These are phyloP conservation scores for Cucumis variabilis DNA, from an alignment of 331 rosid species.

Conservation along the genomic window DNA sequence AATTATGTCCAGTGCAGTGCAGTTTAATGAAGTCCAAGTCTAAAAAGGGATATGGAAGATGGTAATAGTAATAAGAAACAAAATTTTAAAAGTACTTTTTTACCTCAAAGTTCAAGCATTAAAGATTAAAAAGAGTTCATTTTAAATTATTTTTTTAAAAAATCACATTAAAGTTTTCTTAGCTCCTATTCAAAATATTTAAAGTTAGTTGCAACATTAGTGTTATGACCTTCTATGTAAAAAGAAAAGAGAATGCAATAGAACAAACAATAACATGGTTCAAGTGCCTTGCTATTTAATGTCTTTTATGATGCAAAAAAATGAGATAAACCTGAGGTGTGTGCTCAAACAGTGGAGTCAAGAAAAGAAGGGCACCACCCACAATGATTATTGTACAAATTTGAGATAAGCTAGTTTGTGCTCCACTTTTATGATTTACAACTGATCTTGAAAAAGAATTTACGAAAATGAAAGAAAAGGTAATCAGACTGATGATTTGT, in stretches of 20 bases:
- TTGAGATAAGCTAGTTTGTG: slow-evolving; percentile 91
- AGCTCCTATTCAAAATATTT: too few species aligned
- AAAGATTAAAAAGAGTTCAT: background rate
- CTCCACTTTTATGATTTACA: slow-evolving; percentile 94
- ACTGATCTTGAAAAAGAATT: slow-evolving; percentile 99
- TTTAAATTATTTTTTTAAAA: background rate
- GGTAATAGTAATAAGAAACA: background rate
- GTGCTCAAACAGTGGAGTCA: slow-evolving; percentile 81
- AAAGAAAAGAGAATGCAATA: background rate
- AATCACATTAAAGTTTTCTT: background rate
- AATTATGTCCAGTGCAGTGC: background rate
- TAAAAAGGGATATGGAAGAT: background rate
- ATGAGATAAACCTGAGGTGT: slow-evolving; percentile 85
- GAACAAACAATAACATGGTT: background rate
- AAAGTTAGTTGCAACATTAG: background rate
- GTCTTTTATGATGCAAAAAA: slow-evolving; percentile 31
- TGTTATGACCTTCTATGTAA: background rate
- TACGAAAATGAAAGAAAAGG: slow-evolving; percentile 42
- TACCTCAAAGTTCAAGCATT: background rate
- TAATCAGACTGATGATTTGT: background rate
- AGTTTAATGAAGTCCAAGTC: background rate
- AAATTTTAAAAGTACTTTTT: background rate
- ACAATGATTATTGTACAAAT: slow-evolving; percentile 78
- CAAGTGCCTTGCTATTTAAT: slow-evolving; percentile 4
- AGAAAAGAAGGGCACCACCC: slow-evolving; percentile 82